Base-by-base conservation (phyloP, 1,139 yeast genomes). In the Meyerozyma elateridarum region DNA sequence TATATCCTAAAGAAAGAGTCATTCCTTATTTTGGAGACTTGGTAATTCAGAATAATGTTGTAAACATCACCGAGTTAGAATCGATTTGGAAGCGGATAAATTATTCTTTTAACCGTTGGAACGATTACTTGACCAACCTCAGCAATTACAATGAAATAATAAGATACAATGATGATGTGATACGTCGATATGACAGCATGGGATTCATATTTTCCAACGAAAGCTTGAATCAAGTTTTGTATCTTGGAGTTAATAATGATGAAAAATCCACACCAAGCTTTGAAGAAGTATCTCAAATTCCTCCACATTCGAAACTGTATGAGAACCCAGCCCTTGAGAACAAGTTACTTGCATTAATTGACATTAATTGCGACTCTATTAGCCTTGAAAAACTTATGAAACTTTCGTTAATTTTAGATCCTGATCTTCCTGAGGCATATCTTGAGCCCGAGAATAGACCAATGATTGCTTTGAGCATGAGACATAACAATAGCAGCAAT, bases 1-100 rank as follows among this genome's bases (percentile, higher is more conserved):
- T 76, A 1, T 85, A 83, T 47, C 76, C 93, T 0, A 84, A 85
- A 48, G 80, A 79, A 34, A 74, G 77, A 31, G 95, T 85, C 8
- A 79, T 91, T 28, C 96, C 97, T 0, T 89, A 81, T 53, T 89
- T 87, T 62, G 96, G 96, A 13, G 97, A 89, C 51, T 64, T 89
- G 36, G 52, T 57, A 2, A 59, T 68, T 22, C 64, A 64, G 46
- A 61, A 61, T 33, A 18, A 27, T 40, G 40, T 25, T 37, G 44
- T 69, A 19, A 65, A 72, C 22, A 58, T 79, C 31, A 70, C 71
- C 41, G 82, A 78, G 34, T 70, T 84, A 44, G 85, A 78, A 36
- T 69, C 76, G 28, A 73, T 79, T 35, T 76, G 85, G 50, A 81
- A 75, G 46, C 72, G 85, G 33, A 76, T 87, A 5, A 72, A 76